Conservation (phyloP, 2,329 filamentous ascomycete species). For the Leptographium lundbergii region DNA sequence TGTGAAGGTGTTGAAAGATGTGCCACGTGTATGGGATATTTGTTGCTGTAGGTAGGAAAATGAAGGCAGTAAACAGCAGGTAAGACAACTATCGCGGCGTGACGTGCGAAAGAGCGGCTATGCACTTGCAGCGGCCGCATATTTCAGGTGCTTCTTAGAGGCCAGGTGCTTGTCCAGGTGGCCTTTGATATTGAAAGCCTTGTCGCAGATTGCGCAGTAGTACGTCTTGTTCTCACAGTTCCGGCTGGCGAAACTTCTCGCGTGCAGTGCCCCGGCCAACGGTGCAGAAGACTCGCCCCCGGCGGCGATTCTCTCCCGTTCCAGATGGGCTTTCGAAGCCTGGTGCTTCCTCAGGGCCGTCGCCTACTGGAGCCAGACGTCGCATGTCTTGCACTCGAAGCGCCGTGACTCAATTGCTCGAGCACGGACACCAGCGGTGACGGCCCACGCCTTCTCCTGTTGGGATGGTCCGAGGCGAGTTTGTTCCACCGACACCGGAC, state of each 20-base stretch:
- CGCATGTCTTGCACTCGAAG: background rate
- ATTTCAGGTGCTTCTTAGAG: background rate
- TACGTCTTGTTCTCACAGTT: background rate
- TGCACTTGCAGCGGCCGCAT: background rate
- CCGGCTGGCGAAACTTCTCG: background rate
- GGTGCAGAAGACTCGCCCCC: too few species aligned
- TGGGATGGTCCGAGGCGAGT: background rate
- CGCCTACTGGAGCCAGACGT: background rate
- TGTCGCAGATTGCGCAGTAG: background rate
- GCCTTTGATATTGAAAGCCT: background rate
- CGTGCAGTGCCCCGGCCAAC: too few species aligned
- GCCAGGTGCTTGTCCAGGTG: background rate
- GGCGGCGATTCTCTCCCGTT: background rate
- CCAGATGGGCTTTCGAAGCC: background rate
- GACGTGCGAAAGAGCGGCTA: too few species aligned
- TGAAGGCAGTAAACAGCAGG: too few species aligned
- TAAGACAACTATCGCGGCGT: too few species aligned
- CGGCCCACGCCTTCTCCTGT: background rate
- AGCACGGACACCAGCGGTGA: background rate
- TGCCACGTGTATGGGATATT: too few species aligned
- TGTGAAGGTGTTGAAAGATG: too few species aligned
- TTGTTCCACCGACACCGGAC: background rate
- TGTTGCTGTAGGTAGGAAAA: too few species aligned
- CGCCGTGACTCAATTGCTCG: background rate
- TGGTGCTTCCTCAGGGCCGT: background rate